These are phyloP conservation scores for Penstemon davidsonii DNA, from an alignment of 257 asterid species.

Conservation along the genomic window DNA sequence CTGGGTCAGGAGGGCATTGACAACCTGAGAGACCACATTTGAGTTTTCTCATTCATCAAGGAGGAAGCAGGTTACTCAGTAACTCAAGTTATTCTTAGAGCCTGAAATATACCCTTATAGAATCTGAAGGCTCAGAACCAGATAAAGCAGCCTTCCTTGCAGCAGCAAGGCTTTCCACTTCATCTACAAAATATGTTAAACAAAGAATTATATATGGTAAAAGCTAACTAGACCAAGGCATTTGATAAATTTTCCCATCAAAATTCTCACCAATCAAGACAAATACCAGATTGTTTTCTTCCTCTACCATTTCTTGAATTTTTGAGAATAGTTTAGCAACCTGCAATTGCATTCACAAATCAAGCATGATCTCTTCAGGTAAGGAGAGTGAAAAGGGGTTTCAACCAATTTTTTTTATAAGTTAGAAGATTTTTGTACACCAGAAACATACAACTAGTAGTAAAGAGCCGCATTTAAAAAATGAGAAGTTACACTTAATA, in stretches of 20 bases:
- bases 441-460: constrained; percentile 20
- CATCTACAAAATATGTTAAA: constrained; percentile 56
- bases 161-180: constrained; percentile 99
- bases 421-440: constrained; percentile 16
- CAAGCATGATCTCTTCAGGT: constrained; percentile 9
- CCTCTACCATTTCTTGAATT: constrained; percentile 97
- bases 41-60: constrained; percentile 26
- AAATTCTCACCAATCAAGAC: constrained; percentile 91
- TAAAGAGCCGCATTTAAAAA: neutral
- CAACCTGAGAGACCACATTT: constrained; percentile 67
- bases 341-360: constrained; percentile 40
- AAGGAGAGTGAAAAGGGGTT: neutral
- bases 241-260: constrained; percentile 15
- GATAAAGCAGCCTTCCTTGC: constrained; percentile 98
- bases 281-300: constrained; percentile 83
- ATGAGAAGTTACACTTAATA: too few relatives aligned
- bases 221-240: constrained; percentile 15
- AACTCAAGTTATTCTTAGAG: constrained; percentile 20
- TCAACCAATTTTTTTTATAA: neutral
- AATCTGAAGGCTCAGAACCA: constrained; percentile 99
- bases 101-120: constrained; percentile 75
- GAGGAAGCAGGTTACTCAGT: constrained; percentile 23
- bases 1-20: constrained; percentile 94
- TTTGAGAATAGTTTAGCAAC: constrained; percentile 93
- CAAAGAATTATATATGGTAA: constrained; percentile 17